Base-by-base conservation (phyloP, 2,329 filamentous ascomycete species). In the Drechslerella dactyloides region DNA sequence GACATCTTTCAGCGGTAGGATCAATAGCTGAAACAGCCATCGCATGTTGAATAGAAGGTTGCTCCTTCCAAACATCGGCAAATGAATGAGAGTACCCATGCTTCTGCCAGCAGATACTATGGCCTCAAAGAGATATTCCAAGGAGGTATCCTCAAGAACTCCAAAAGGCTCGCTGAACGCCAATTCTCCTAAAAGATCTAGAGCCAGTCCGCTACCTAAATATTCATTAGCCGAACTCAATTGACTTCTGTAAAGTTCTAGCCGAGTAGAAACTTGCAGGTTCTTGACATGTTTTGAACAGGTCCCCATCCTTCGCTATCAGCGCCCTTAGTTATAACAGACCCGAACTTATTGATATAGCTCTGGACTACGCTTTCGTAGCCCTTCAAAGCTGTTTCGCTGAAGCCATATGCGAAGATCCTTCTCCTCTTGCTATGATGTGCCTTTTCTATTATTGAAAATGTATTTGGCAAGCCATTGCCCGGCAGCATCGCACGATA, bases 351-450 rank as follows among this genome's bases (percentile, higher is more conserved):
- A 15, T 87, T 82, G 52, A 90, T 82, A 76, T 89, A 88, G 74
- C 83, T 81, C 7, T 89, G 80, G 74, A 90, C 86, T 74, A 88
- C 87, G 68, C 84, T 82, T 79, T 90, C 87, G 83, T 89, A 88
- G 76, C 86, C 84, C 80, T 85, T 87, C 76, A 89, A 82, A 58
- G 87, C 87, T 46, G 82, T 80, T 64, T 89, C 87, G 0, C 86
- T 86, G 78, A 91, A 91, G 33, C 87, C 89, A 75, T 90, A 87
- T n/a, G 86, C 86, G 37, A 91, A 81, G 24, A 90, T 87, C 24
- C 88, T 84, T 42, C 89, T 82, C 82, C 91, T 91, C 60, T 88
- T 86, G 33, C 87, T 87, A 78, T 91, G 89, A 44, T 86, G 80
- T 0, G 82, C 80, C 80, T 89, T 89, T 77, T 90, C 86, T 57